Conservation (phyloP, 2,329 filamentous ascomycete genomes). For the Microascus cirrosus region DNA sequence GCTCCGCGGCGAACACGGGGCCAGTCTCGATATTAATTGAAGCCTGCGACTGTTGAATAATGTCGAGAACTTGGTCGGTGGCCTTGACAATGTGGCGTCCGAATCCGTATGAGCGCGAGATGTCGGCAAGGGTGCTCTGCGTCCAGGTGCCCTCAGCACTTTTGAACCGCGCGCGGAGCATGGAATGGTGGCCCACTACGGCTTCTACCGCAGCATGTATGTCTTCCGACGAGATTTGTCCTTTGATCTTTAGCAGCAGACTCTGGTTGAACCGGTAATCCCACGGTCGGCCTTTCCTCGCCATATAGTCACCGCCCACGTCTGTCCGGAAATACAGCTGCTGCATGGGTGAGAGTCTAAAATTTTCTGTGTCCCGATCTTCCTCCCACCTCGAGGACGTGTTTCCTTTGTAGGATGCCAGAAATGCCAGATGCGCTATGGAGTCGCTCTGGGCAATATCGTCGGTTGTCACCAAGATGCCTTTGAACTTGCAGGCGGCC, state of each 20-base stretch:
- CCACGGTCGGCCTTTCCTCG: conserved; percentile 17
- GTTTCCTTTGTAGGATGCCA: conserved; percentile 20
- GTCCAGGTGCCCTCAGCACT: conserved; percentile 28
- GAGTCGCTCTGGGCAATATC: conserved; percentile 25
- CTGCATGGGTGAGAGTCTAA: conserved; percentile 42
- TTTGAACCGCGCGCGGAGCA: conserved; percentile 37
- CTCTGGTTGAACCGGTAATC: conserved; percentile 40
- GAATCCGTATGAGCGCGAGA: conserved; percentile 30
- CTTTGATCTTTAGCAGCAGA: conserved; percentile 32
- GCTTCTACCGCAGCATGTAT: conserved; percentile 36
- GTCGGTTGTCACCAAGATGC: conserved; percentile 21
- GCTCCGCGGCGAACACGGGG: conserved; percentile 37
- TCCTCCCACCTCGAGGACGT: conserved; percentile 19
- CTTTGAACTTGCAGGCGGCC: conserved; percentile 23
- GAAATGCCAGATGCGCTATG: conserved; percentile 23
- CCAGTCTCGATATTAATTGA: conserved; percentile 36
- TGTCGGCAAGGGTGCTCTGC: conserved; percentile 28
- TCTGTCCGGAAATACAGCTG: conserved; percentile 38
- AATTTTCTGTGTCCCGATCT: conserved; percentile 14
- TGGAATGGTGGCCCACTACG: conserved; percentile 36
- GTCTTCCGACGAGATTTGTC: conserved; percentile 26
- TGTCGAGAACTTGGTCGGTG: conserved; percentile 26
- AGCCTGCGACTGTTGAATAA: conserved; percentile 28
- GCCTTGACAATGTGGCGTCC: conserved; percentile 26
- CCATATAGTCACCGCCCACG: conserved; percentile 23